Evolutionary conservation across 1,284 basidiomycete species (phyloP).

Genomic region (Xerocomus nothofagi): DNA sequence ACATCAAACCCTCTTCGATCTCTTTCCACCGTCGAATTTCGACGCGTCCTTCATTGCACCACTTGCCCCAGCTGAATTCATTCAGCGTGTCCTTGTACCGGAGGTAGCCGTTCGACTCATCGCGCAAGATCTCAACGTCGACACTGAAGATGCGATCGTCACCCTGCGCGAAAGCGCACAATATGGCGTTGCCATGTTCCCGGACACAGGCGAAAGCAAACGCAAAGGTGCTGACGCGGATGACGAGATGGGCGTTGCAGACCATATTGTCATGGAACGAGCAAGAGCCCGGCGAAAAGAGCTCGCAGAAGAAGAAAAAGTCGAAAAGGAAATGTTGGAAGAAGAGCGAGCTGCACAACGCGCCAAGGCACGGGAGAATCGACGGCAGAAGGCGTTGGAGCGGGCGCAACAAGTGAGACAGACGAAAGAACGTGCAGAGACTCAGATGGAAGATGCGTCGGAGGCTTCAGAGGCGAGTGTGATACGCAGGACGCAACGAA

Average conservation of each 20-base stretch:
- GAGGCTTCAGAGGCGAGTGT: slow-evolving; percentile 13
- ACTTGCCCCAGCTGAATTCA: slow-evolving; percentile 67
- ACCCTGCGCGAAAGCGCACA: slow-evolving; percentile 71
- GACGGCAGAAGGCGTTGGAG: slow-evolving; percentile 26
- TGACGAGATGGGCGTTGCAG: slow-evolving; percentile 47
- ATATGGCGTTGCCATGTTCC: slow-evolving; percentile 82
- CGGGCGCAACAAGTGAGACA: slow-evolving; percentile 19
- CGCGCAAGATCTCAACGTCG: slow-evolving; percentile 59
- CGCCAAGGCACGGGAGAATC: slow-evolving; percentile 25
- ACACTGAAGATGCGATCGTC: slow-evolving; percentile 47
- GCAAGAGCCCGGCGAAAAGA: slow-evolving; percentile 60
- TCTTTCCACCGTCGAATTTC: slow-evolving; percentile 66
- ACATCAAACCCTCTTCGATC: slow-evolving; percentile 68
- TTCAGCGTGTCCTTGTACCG: slow-evolving; percentile 71
- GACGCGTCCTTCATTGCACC: slow-evolving; percentile 54
- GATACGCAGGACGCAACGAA: slow-evolving; percentile 2
- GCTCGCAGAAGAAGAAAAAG: slow-evolving; percentile 56
- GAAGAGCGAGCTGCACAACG: slow-evolving; percentile 31
- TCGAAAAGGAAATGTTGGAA: slow-evolving; percentile 39
- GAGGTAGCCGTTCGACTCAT: slow-evolving; percentile 73
- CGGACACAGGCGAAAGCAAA: slow-evolving; percentile 50
- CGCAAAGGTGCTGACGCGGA: slow-evolving; percentile 37
- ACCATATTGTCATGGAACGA: slow-evolving; percentile 64
- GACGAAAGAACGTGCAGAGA: slow-evolving; percentile 8
- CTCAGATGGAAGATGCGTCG: background rate